Evolutionary conservation across 768 basidiomycete genomes (phyloP).

Genomic region (Grammothele lineata): DNA sequence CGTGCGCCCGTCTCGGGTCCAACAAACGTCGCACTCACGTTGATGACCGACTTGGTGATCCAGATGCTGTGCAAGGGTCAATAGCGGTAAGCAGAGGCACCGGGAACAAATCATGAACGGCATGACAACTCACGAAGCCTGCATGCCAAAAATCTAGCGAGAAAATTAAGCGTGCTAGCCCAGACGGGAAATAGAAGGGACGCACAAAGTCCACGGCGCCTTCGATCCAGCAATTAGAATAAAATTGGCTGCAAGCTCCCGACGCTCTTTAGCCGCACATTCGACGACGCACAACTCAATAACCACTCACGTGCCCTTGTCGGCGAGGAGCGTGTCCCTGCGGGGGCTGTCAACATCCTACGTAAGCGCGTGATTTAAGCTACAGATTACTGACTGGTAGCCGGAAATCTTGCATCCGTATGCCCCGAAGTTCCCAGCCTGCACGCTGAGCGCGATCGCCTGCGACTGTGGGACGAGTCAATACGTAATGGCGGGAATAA

Average conservation of each 20-base stretch:
- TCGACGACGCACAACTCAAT: too few species aligned
- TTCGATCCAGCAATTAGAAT: constrained; percentile 22
- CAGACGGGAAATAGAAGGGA: constrained; percentile 1
- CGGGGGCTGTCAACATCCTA: neutral
- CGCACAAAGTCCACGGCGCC: constrained; percentile 23
- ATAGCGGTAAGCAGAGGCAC: neutral
- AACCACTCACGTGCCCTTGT: constrained; percentile 18
- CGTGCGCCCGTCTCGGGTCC: neutral
- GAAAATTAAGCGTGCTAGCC: too few species aligned
- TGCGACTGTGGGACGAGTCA: constrained; percentile 10
- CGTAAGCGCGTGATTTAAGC: neutral
- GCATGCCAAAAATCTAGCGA: constrained; percentile 20
- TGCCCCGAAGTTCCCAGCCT: constrained; percentile 17
- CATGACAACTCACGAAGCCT: constrained; percentile 18
- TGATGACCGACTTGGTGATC: constrained; percentile 22
- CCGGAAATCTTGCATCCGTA: constrained; percentile 21
- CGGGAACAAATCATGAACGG: neutral
- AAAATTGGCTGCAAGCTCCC: constrained; percentile 15
- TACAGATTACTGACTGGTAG: constrained; percentile 10
- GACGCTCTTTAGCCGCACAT: too few species aligned
- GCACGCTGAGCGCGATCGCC: constrained; percentile 21
- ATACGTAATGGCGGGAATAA: constrained; percentile 4
- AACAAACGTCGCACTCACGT: constrained; percentile 16
- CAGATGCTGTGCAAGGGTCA: constrained; percentile 12
- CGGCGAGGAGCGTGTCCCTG: constrained; percentile 21